phyloP scores from a whole-genome alignment of 2,329 filamentous ascomycete genomes.

The Juglanconis oblonga region DNA sequence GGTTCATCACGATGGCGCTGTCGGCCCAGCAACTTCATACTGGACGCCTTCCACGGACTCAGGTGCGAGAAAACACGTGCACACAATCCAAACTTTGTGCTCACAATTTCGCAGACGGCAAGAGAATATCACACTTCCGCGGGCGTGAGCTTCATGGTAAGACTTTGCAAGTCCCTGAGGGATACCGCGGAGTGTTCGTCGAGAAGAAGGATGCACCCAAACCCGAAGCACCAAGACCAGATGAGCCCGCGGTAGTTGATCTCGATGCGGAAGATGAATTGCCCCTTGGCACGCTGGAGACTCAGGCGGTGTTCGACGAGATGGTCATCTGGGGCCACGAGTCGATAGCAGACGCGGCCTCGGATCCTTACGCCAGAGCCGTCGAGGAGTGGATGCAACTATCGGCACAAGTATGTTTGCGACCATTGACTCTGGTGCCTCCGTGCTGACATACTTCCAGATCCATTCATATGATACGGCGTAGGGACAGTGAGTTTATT shows the following conservation, averaged over 20 bases:
- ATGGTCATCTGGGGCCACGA: conserved; percentile 87
- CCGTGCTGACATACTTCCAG: conserved; percentile 5
- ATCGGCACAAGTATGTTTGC: conserved; percentile 42
- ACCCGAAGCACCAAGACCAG: conserved; percentile 26
- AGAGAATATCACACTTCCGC: conserved; percentile 65
- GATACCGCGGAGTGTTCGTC: conserved; percentile 65
- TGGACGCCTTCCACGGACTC: conserved; percentile 58
- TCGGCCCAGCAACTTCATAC: conserved; percentile 62
- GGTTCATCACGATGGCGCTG: conserved; percentile 73
- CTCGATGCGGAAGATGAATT: conserved; percentile 41
- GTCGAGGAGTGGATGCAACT: conserved; percentile 79
- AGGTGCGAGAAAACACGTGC: conserved; percentile 8
- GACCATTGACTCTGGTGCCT: not conserved
- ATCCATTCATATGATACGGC: conserved; percentile 15
- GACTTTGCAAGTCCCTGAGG: conserved; percentile 62
- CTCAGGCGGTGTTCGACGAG: conserved; percentile 67
- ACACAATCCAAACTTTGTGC: not conserved
- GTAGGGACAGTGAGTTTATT: not conserved
- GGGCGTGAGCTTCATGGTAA: conserved; percentile 76
- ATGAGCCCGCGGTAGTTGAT: conserved; percentile 26
- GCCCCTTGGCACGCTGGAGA: conserved; percentile 57
- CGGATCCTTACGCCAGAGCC: conserved; percentile 70
- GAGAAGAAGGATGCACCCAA: conserved; percentile 40
- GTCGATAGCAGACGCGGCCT: conserved; percentile 53
- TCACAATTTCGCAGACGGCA: conserved; percentile 40